Percentiles rank a stretch among this genome's conserved stretches.
Evolutionary conservation across 768 basidiomycete species (phyloP).

Genomic region (Strobilomyces echinocephalus): DNA sequence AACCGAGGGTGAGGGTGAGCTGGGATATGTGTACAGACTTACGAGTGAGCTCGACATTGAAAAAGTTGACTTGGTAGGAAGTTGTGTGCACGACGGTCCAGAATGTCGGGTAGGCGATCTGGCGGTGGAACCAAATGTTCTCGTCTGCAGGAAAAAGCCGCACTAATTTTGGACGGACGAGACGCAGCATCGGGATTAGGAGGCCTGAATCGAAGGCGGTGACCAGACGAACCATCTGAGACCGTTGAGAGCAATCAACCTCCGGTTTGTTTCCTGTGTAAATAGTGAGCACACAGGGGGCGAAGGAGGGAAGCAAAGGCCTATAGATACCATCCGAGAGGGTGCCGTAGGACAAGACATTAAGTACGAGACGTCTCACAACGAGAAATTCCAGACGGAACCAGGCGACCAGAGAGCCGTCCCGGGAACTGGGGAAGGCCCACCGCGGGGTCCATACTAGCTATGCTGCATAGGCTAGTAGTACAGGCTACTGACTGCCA

Average conservation of each 20-base stretch:
- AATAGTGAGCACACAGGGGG: not conserved
- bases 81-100: conserved; percentile 92
- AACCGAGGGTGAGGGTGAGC: conserved; percentile 33
- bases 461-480: no score
- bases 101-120: conserved; percentile 91
- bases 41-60: conserved; percentile 88
- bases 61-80: conserved; percentile 90
- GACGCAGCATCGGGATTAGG: conserved; percentile 83
- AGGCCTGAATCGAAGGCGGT: conserved; percentile 85
- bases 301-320: conserved; percentile 29
- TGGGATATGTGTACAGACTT: conserved; percentile 21
- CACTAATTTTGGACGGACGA: conserved; percentile 74
- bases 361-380: conserved; percentile 58
- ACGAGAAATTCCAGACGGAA: no score
- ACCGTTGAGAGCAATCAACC: conserved; percentile 70
- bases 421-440: no score
- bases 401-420: no score
- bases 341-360: conserved; percentile 72
- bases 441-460: no score
- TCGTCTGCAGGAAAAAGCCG: conserved; percentile 91
- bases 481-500: no score
- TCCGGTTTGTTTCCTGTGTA: conserved; percentile 52
- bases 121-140: conserved; percentile 94
- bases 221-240: conserved; percentile 84
- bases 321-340: conserved; percentile 90